Base-by-base conservation (phyloP, 139 green algal species). In the Tetraselmis chui region DNA sequence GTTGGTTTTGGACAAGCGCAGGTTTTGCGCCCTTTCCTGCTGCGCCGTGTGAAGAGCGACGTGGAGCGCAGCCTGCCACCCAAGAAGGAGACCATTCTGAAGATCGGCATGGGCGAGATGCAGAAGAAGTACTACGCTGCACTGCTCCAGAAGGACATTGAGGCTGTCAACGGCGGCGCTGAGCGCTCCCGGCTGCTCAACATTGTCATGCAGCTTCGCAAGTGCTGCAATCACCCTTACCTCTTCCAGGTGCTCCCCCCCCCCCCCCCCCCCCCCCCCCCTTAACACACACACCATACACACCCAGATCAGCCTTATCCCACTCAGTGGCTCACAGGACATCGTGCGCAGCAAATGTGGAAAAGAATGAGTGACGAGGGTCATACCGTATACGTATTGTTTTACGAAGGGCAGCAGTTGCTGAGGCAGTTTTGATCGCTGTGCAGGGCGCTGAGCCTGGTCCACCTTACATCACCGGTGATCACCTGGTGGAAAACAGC, bases 81-180 rank as follows among this genome's bases (percentile, higher is more conserved):
- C 77, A 99, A 99, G 92, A 99, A 98, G 89, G 97, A 99, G 90
- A 97, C 94, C 83, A 98, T 99, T 87, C 89, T 99, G 28, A 98
- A 99, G 89, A 97, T 98, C 76, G 94, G 96, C 79, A 98, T 99
- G 97, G 94, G 89, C 59, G 90, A 96, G 79, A 95, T 99, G 95
- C 96, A 99, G 90, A 88, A 91, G 84, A 90, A 94, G 84, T 93
- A 91, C 79, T 97, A 98, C 84, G 92, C 93, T 0, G 90, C 91
- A 23, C 91, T 99, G 85, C 91, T 99, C 75, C 94, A 99, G 86
- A 98, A 98, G 89, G 96, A 97, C 86, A 91, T 98, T 11, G 93
- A 95, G 31, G 90, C 94, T 2, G 78, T 89, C n/a, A 85, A 86
- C 78, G 81, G 83, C 25, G 87, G 89, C 27, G 89, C 93, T 2